Base-by-base conservation (phyloP, 768 basidiomycete genomes). In the Phaffia australis region DNA sequence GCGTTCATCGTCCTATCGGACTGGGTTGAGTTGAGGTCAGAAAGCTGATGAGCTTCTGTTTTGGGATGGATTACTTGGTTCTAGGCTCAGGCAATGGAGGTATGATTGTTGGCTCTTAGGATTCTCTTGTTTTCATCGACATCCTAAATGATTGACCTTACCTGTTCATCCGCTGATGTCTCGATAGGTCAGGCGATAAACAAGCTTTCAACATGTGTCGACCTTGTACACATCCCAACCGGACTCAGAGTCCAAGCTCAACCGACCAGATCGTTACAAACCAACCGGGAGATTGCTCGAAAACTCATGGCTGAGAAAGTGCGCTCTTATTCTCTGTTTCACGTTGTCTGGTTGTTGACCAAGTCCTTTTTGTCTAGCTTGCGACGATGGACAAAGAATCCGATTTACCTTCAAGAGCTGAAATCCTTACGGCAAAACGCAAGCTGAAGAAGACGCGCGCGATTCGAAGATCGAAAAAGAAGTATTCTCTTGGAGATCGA, bases 171-270 rank as follows among this genome's bases (percentile, higher is more conserved):
- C 91, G 89, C 89, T 55, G 85, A 88, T 73, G 92, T 90, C 21
- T 90, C 91, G 69, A 92, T 92, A 32, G 92, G 92, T n/a, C 92
- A 97, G 80, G 91, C 89, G 30, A 85, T 94, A 74, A 94, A 97
- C 80, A 97, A 95, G 79, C 90, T 89, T 68, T 83, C 79, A 85
- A 92, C 76, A 11, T 74, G 72, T 16, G 74, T 94, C 30, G 89
- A 91, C 73, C 80, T 97, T 32, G 78, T 89, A 50, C 92, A 97
- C 75, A 86, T 84, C 71, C 91, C 92, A 1, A 89, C 88, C 23
- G 88, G 90, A 6, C 80, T 93, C 60, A 84, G 92, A 49, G 87
- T 94, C 18, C 79, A 83, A 3, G 91, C 89, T 73, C 92, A 97
- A 76, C 85, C 89, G 72, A 92, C 91, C 7, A 85, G 92, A 55